phyloP scores from a whole-genome alignment of 805 yeast genomes.

The Kluyveromyces nonfermentans region DNA sequence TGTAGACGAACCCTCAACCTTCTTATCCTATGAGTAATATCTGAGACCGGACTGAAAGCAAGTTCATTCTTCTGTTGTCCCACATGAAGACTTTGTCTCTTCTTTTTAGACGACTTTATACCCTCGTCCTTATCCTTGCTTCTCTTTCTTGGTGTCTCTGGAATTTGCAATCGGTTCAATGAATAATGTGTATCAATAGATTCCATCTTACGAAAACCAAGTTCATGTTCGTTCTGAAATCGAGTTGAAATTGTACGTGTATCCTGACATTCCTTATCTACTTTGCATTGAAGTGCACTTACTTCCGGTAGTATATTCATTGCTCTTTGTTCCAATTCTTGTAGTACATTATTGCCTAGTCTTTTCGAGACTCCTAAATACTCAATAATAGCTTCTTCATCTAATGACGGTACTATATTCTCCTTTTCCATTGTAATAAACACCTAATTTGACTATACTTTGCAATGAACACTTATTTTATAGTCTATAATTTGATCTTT shows the following conservation, averaged over 20 bases:
- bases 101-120: neutral
- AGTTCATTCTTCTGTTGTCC: neutral
- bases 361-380: conserved; percentile 27
- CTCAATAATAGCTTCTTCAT: conserved; percentile 12
- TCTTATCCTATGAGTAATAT: conserved; percentile 22
- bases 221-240: conserved; percentile 16
- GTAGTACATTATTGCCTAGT: conserved; percentile 27
- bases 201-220: conserved; percentile 26
- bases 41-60: conserved; percentile 13
- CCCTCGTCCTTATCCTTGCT: neutral
- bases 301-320: conserved; percentile 12
- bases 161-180: neutral
- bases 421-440: conserved; percentile 3
- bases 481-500: no score
- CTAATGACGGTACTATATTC: conserved; percentile 8
- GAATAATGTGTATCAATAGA: conserved; percentile 29
- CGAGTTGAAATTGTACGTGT: neutral
- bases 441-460: no score
- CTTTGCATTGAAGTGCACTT: neutral
- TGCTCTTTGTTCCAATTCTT: conserved; percentile 30
- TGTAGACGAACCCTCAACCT: conserved; percentile 15
- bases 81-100: neutral
- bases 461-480: no score
- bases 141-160: conserved; percentile 1
- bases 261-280: conserved; percentile 15